Conservation (phyloP, 352 stramenopile species). For the Phytophthora quininea region DNA sequence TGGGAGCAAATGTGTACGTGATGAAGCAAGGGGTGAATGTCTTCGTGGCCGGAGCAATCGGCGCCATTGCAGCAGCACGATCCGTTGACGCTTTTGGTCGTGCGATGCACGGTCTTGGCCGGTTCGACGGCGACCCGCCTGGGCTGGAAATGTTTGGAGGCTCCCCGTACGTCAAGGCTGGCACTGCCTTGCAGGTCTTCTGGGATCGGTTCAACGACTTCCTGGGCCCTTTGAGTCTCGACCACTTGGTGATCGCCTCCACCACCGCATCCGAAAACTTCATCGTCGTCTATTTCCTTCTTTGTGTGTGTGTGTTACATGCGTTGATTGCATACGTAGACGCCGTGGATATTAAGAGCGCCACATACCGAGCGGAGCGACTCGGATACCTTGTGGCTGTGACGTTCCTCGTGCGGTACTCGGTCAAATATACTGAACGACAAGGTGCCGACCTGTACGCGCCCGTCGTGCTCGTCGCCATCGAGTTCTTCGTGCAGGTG, state of each 20-base stretch:
- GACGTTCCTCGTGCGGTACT: constrained; percentile 18
- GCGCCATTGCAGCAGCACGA: constrained; percentile 19
- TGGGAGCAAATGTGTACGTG: constrained; percentile 12
- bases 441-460: constrained; percentile 17
- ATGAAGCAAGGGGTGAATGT: constrained; percentile 29
- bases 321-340: constrained; percentile 27
- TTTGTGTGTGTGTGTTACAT: constrained; percentile 25
- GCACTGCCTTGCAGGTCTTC: constrained; percentile 28
- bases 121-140: constrained; percentile 3
- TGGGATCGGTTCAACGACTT: constrained; percentile 38
- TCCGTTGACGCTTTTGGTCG: constrained; percentile 18
- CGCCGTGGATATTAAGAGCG: constrained; percentile 18
- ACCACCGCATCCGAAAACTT: constrained; percentile 15
- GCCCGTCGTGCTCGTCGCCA: constrained; percentile 18
- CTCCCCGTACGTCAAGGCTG: constrained; percentile 20
- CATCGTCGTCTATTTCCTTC: constrained; percentile 27
- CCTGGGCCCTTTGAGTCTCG: constrained; percentile 20
- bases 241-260: constrained; percentile 19
- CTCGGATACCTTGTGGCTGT: constrained; percentile 29
- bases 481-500: constrained; percentile 17
- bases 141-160: constrained; percentile 14
- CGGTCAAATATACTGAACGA: constrained; percentile 17
- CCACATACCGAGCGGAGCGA: constrained; percentile 17
- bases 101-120: constrained; percentile 12
- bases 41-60: constrained; percentile 22